These are phyloP conservation scores for Triticum aestivum DNA, from an alignment of 176 grass and related monocot genomes.

Conservation along the genomic window DNA sequence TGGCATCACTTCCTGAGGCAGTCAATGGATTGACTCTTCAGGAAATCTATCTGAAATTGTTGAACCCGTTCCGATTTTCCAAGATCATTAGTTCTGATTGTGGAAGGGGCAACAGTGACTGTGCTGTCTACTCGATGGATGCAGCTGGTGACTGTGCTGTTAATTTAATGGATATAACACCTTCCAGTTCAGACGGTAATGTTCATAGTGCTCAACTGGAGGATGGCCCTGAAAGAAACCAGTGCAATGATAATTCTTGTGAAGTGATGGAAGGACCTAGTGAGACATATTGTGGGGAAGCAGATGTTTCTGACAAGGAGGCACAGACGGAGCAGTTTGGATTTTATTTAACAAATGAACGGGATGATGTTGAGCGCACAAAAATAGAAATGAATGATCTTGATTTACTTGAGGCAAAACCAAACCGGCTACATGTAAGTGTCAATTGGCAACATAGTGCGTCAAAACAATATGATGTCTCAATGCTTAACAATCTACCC, in stretches of 20 bases:
- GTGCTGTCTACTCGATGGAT: constrained; percentile 33
- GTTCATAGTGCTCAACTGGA: constrained; percentile 18
- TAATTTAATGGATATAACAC: constrained; percentile 33
- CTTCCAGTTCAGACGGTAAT: constrained; percentile 30
- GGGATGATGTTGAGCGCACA: constrained; percentile 41
- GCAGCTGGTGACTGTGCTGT: neutral
- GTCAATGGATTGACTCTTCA: constrained; percentile 58
- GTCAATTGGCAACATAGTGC: constrained; percentile 51
- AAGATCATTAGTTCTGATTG: constrained; percentile 40
- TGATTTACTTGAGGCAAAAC: constrained; percentile 27
- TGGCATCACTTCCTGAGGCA: constrained; percentile 57
- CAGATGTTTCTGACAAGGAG: constrained; percentile 31
- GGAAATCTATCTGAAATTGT: constrained; percentile 58
- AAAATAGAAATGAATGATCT: constrained; percentile 65
- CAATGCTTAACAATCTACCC: constrained; percentile 51
- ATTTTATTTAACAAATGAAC: constrained; percentile 79
- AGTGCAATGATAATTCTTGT: constrained; percentile 20
- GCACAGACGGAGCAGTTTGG: constrained; percentile 21
- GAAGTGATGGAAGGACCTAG: constrained; percentile 14
- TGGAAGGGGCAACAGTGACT: constrained; percentile 18
- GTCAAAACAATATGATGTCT: constrained; percentile 37
- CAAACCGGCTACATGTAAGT: constrained; percentile 60
- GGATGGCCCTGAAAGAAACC: constrained; percentile 30
- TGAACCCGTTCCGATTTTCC: constrained; percentile 61
- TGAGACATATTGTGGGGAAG: neutral